Percentiles rank a stretch among this genome's conserved stretches.
These are phyloP conservation scores for Penicillium sp. DNA, from an alignment of 2,329 filamentous ascomycete genomes.

Conservation along the genomic window DNA sequence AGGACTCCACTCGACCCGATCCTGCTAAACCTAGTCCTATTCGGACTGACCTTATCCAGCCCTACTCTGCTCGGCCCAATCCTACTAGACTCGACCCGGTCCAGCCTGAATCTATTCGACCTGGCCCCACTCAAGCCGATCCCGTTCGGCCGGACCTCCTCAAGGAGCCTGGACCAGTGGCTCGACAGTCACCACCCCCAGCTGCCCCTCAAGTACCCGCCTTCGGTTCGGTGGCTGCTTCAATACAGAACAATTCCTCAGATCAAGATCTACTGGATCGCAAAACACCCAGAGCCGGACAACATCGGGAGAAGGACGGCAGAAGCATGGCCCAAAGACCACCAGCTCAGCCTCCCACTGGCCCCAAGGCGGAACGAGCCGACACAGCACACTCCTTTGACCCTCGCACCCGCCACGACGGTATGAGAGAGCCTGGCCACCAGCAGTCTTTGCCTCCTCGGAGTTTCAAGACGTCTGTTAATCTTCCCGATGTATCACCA, in stretches of 20 bases:
- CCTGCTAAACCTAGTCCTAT: background rate
- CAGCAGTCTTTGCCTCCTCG: constrained; percentile 31
- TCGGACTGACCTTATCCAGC: background rate
- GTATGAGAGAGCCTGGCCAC: constrained; percentile 19
- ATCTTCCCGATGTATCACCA: constrained; percentile 33
- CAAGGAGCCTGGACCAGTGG: constrained; percentile 28
- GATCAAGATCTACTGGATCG: constrained; percentile 24
- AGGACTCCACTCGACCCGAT: background rate
- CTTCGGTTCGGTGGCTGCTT: constrained; percentile 41
- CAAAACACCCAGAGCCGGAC: constrained; percentile 2
- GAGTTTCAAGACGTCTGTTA: constrained; percentile 24
- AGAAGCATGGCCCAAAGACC: constrained; percentile 20
- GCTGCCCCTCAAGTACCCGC: constrained; percentile 46
- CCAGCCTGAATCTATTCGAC: constrained; percentile 14
- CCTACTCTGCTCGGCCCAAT: background rate
- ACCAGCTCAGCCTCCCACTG: constrained; percentile 43
- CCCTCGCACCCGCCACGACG: constrained; percentile 26
- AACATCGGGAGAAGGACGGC: constrained; percentile 27
- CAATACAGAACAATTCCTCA: constrained; percentile 23
- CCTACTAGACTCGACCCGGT: background rate
- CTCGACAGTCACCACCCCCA: constrained; percentile 39
- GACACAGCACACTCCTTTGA: constrained; percentile 28
- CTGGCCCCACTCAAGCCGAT: constrained; percentile 32
- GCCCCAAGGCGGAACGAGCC: constrained; percentile 45
- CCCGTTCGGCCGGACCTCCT: constrained; percentile 27